Evolutionary conservation across 148 eudicot species (phyloP).

Genomic region (Cornus kousa): DNA sequence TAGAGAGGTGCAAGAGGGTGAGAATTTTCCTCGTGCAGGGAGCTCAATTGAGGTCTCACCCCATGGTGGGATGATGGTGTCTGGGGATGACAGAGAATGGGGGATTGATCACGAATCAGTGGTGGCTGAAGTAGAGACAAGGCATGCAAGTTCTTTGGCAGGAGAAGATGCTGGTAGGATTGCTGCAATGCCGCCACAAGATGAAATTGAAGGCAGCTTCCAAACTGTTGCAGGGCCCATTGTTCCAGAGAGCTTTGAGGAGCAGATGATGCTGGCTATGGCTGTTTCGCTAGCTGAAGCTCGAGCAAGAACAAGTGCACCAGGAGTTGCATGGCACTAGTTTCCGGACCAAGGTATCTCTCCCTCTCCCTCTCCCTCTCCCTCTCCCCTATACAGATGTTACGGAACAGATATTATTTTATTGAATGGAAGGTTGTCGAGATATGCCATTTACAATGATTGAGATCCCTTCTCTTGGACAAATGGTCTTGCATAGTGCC

Average conservation of each 20-base stretch:
- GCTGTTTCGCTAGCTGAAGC: slow-evolving; percentile 94
- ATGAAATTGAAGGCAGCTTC: slow-evolving; percentile 30
- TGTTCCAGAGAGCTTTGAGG: slow-evolving; percentile 84
- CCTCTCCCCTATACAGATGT: slow-evolving; percentile 26
- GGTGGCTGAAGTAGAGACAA: slow-evolving; percentile 51
- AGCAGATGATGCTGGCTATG: slow-evolving; percentile 99
- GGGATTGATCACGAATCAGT: slow-evolving; percentile 38
- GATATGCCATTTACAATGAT: slow-evolving; percentile 2
- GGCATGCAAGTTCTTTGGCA: slow-evolving; percentile 42
- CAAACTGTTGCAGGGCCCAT: slow-evolving; percentile 33
- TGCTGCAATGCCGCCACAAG: slow-evolving; percentile 25
- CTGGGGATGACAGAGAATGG: slow-evolving; percentile 42
- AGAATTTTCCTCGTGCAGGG: slow-evolving; percentile 23
- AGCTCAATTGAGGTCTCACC: slow-evolving; percentile 23
- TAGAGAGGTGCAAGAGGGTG: slow-evolving; percentile 26
- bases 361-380: slow-evolving; percentile 19
- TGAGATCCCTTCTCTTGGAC: neutral
- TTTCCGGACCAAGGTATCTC: slow-evolving; percentile 9
- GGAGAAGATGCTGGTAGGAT: slow-evolving; percentile 29
- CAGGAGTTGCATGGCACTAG: slow-evolving; percentile 81
- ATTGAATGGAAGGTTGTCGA: slow-evolving; percentile 15
- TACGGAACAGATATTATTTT: slow-evolving; percentile 22
- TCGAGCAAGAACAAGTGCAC: slow-evolving; percentile 52
- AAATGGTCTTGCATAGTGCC: too few species aligned
- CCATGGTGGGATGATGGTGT: slow-evolving; percentile 19